Evolutionary conservation across 495 filamentous ascomycete species (phyloP), one percentile per base, ranked within the genome.

Genomic region (Aspergillus incahuasiensis): DNA sequence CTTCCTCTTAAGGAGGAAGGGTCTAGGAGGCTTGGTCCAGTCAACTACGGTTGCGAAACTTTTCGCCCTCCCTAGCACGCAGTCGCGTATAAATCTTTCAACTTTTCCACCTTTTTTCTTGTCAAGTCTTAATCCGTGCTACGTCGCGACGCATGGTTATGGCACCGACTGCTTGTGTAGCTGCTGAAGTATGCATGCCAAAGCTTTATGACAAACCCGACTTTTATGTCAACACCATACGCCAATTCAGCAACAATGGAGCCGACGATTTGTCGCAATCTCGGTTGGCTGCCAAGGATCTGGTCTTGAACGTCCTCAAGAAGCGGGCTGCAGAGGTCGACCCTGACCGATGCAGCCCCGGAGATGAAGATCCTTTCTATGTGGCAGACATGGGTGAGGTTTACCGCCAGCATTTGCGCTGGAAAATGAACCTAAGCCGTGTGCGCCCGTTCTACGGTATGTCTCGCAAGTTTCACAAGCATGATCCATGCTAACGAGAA

Each of bases 341-440:
- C 79, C 83, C 86, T 55, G 89, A 97, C 61, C 74, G 72, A 54
- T 97, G 95, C 71, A 88, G 86, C 48, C 80, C 89, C 28, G 95
- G 95, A 54, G 92, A 90, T 55, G 94, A 97, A 73, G 94, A 97
- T 79, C 84, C 94, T 28, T 99, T 97, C 72, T 97, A 96, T 71
- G 95, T 99, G 57, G 92, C 89, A 59, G 94, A 99, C 75, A 85
- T 99, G 73, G 94, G 95, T 68, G 92, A 97, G 76, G 89, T 97
- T 59, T 97, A 97, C 76, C 90, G 94, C 68, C 94, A 99, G 82
- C 94, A 97, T 67, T 79, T 97, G 73, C 86, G 92, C 69, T 99
- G 94, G 95, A 97, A 96, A 82, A 78, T 86, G 78, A 95, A 96
- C 68, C 74, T 99, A 69, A 82, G 86, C 54, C 83, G 92, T 60